These are phyloP conservation scores for Phytophthora brassicae DNA, from an alignment of 352 stramenopile genomes.

Conservation along the genomic window DNA sequence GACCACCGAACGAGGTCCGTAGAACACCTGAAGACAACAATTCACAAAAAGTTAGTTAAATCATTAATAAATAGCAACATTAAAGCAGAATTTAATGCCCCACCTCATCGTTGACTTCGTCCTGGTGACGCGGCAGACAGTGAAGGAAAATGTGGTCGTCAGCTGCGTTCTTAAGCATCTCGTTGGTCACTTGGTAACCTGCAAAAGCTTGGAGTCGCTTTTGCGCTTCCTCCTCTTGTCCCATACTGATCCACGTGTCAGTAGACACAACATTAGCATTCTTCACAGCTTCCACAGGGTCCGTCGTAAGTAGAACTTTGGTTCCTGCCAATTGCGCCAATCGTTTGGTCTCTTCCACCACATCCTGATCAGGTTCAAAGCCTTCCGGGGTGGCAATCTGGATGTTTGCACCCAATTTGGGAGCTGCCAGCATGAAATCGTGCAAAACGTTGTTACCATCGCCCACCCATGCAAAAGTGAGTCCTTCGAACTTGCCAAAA, in stretches of 20 bases:
- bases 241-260: constrained; percentile 98
- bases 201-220: constrained; percentile 94
- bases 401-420: constrained; percentile 87
- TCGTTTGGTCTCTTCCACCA: constrained; percentile 90
- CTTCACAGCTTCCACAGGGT: constrained; percentile 93
- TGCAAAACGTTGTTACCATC: constrained; percentile 99
- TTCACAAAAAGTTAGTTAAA: not conserved
- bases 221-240: constrained; percentile 93
- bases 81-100: not conserved
- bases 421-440: constrained; percentile 96
- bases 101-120: constrained; percentile 98
- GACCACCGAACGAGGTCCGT: constrained; percentile 94
- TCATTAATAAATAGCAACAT: not conserved
- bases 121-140: constrained; percentile 95
- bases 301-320: constrained; percentile 78
- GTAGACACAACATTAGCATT: constrained; percentile 95
- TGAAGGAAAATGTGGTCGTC: constrained; percentile 96
- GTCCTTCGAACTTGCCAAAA: constrained; percentile 84
- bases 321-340: constrained; percentile 80
- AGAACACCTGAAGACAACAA: constrained; percentile 81
- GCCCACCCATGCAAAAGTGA: constrained; percentile 97
- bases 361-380: constrained; percentile 90
- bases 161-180: constrained; percentile 91
- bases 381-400: constrained; percentile 93
- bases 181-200: constrained; percentile 94